Conservation (phyloP, 2,329 filamentous ascomycete genomes). For the Xylaria polymorpha region DNA sequence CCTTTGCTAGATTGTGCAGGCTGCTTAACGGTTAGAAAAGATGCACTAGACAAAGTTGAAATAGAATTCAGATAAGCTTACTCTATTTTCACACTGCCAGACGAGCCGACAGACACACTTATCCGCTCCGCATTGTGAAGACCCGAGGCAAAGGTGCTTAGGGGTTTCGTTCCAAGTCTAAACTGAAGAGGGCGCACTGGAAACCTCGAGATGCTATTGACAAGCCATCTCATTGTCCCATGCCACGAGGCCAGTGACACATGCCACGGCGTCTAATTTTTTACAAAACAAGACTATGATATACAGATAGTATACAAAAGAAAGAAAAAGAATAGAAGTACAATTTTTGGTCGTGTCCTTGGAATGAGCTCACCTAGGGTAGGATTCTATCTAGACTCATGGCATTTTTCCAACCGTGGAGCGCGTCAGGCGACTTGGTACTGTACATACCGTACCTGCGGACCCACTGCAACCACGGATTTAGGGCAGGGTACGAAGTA, state of each 20-base stretch:
- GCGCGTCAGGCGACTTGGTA: slow-evolving; percentile 6
- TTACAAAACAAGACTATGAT: not conserved
- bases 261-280: not conserved
- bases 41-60: not conserved
- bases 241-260: not conserved
- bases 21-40: slow-evolving; percentile 51
- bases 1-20: slow-evolving; percentile 59
- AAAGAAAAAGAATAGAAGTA: not conserved
- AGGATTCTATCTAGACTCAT: not conserved
- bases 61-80: slow-evolving; percentile 48
- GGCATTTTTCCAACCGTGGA: not conserved
- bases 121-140: slow-evolving; percentile 55
- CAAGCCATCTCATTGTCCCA: slow-evolving; percentile 37
- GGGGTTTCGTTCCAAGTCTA: slow-evolving; percentile 30
- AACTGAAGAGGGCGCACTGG: slow-evolving; percentile 26
- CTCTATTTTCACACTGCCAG: slow-evolving; percentile 64
- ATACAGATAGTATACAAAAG: not conserved
- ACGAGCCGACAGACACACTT: slow-evolving; percentile 60
- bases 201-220: slow-evolving; percentile 29
- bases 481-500: too few species aligned
- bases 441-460: too few species aligned
- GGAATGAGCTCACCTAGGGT: not conserved
- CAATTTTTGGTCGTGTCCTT: not conserved
- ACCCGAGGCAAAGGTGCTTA: slow-evolving; percentile 42
- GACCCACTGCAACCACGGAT: not conserved